Conservation (phyloP, 2,329 filamentous ascomycete genomes). For the Sodiomyces alkalinus region DNA sequence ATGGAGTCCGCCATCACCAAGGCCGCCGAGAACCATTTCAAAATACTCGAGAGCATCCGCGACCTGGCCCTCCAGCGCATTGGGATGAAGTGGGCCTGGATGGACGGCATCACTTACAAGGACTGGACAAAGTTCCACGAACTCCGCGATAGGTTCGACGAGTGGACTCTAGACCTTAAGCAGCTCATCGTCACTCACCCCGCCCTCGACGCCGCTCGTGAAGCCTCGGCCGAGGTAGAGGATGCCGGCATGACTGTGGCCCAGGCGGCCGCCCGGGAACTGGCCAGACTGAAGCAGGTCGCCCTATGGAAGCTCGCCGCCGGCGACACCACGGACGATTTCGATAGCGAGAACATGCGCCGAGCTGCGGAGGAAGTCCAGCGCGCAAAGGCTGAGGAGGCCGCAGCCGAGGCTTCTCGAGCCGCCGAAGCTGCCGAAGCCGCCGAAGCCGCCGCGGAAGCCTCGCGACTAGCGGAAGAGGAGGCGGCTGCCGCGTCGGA, state of each 20-base stretch:
- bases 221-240: slow-evolving; percentile 54
- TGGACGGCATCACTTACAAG: slow-evolving; percentile 88
- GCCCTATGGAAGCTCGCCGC: slow-evolving; percentile 71
- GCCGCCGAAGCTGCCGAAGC: slow-evolving; percentile 6
- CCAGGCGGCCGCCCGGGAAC: slow-evolving; percentile 62
- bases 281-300: slow-evolving; percentile 68
- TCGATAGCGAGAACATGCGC: slow-evolving; percentile 51
- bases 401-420: slow-evolving; percentile 10
- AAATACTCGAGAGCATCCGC: slow-evolving; percentile 68
- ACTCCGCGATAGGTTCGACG: slow-evolving; percentile 65
- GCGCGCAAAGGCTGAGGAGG: slow-evolving; percentile 17
- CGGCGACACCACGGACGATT: slow-evolving; percentile 62
- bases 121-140: slow-evolving; percentile 94
- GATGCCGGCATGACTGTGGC: slow-evolving; percentile 69
- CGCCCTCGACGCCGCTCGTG: slow-evolving; percentile 51
- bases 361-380: slow-evolving; percentile 33
- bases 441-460: slow-evolving; percentile 3
- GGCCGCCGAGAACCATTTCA: slow-evolving; percentile 66
- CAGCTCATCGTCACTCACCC: slow-evolving; percentile 60
- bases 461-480: slow-evolving; percentile 4
- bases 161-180: slow-evolving; percentile 75
- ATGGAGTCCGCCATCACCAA: slow-evolving; percentile 53
- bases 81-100: slow-evolving; percentile 90
- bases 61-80: slow-evolving; percentile 81
- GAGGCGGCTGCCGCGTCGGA: slow-evolving; percentile 13